Percentiles rank a stretch among this genome's conserved stretches.
Conservation (phyloP, 139 green algal species). For the Monoraphidium neglectum region DNA sequence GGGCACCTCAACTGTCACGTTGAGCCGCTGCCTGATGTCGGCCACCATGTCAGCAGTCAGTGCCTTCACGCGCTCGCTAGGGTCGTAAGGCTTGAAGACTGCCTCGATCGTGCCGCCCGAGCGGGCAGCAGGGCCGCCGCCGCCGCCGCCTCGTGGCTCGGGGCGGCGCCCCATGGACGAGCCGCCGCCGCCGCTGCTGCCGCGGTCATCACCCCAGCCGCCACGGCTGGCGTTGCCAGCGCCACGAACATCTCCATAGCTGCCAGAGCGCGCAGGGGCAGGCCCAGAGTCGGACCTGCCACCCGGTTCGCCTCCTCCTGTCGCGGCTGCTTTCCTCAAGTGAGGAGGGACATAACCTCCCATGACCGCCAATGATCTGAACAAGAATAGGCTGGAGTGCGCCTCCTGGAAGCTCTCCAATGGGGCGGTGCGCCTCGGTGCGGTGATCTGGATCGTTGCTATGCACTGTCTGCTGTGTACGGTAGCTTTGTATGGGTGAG, state of each 20-base stretch:
- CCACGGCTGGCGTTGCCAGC: background rate
- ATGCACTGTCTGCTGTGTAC: too few species aligned
- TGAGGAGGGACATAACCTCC: constrained; percentile 25
- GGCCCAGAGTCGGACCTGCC: background rate
- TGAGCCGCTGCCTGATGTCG: constrained; percentile 74
- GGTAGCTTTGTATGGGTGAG: too few species aligned
- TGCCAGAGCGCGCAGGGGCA: too few species aligned
- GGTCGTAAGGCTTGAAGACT: constrained; percentile 51
- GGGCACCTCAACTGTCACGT: constrained; percentile 60
- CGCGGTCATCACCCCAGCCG: constrained; percentile 6
- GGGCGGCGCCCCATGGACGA: background rate
- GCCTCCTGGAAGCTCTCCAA: too few species aligned
- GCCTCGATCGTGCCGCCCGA: constrained; percentile 21
- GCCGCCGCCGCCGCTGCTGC: background rate
- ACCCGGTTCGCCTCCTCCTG: background rate
- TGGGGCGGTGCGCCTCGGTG: too few species aligned
- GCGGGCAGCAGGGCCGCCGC: too few species aligned
- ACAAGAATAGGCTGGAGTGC: too few species aligned
- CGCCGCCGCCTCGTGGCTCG: background rate
- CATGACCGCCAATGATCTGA: too few species aligned
- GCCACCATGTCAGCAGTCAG: constrained; percentile 63
- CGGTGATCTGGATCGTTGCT: too few species aligned
- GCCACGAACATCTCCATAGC: too few species aligned
- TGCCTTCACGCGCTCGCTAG: constrained; percentile 51
- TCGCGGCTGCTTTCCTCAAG: background rate